Evolutionary conservation across 1,139 yeast species (phyloP).

Genomic region (Taiozyma onychis): DNA sequence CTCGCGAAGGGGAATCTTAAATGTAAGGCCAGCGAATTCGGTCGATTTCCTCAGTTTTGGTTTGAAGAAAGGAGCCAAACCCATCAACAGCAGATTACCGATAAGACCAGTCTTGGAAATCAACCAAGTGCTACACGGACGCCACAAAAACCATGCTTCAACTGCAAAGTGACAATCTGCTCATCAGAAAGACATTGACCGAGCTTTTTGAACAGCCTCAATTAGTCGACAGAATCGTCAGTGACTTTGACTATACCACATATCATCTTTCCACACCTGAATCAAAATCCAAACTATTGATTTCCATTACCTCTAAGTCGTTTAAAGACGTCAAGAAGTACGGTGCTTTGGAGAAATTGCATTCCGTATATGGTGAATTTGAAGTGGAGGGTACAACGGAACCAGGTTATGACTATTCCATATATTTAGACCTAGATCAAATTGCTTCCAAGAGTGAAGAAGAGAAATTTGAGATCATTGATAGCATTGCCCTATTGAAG

Average conservation of each 20-base stretch:
- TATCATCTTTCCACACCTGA: conserved; percentile 86
- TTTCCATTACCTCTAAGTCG: conserved; percentile 72
- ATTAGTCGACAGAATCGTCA: conserved; percentile 80
- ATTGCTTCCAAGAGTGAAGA: conserved; percentile 38
- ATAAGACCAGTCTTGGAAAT: too few species aligned
- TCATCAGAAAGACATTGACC: conserved; percentile 39
- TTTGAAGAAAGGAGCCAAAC: too few species aligned
- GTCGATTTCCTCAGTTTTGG: too few species aligned
- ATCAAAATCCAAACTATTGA: conserved; percentile 54
- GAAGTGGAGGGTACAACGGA: conserved; percentile 43
- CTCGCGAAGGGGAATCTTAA: too few species aligned
- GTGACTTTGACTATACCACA: conserved; percentile 94
- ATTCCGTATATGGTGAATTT: conserved; percentile 37
- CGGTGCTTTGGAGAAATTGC: conserved; percentile 47
- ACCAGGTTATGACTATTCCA: conserved; percentile 76
- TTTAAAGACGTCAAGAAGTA: conserved; percentile 67
- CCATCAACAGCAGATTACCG: too few species aligned
- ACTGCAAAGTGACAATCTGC: conserved; percentile 39
- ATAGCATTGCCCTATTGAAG: conserved; percentile 67
- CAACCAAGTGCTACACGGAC: too few species aligned
- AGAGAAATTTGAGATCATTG: conserved; percentile 45
- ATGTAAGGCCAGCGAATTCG: too few species aligned
- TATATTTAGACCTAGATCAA: conserved; percentile 55
- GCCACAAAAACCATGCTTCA: conserved; percentile 28
- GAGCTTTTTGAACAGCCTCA: conserved; percentile 37